Conservation (phyloP, 2,329 filamentous ascomycete genomes). For the Hypoxylon sp. region DNA sequence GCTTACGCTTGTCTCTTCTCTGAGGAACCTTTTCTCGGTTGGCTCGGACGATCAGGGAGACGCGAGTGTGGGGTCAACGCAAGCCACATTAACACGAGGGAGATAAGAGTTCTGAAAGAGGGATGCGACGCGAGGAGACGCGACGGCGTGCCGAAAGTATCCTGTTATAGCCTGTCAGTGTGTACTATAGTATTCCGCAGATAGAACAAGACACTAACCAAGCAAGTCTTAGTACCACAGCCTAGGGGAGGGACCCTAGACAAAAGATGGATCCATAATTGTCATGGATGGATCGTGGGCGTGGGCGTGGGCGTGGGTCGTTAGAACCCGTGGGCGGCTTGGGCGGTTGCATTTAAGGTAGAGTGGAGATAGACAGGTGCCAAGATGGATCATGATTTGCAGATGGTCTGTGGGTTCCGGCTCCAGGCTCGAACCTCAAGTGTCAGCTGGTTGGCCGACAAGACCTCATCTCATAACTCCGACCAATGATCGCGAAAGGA, state of each 20-base stretch:
- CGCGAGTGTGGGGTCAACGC: constrained; percentile 42
- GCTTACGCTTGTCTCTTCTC: constrained; percentile 42
- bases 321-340: constrained; percentile 43
- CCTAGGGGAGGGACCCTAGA: constrained; percentile 16
- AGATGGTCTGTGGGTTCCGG: constrained; percentile 54
- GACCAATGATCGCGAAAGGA: constrained; percentile 45
- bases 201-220: constrained; percentile 20
- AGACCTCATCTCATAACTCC: constrained; percentile 49
- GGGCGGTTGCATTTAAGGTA: constrained; percentile 50
- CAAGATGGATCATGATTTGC: constrained; percentile 57
- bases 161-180: constrained; percentile 36
- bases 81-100: constrained; percentile 51
- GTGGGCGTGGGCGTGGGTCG: constrained; percentile 28
- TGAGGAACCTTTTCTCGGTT: constrained; percentile 43
- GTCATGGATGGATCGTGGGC: constrained; percentile 41
- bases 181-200: constrained; percentile 11
- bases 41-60: constrained; percentile 38
- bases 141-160: constrained; percentile 50
- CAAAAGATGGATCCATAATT: constrained; percentile 29
- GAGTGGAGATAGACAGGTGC: constrained; percentile 46
- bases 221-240: constrained; percentile 23
- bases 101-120: constrained; percentile 47
- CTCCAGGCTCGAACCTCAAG: constrained; percentile 46
- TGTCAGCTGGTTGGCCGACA: constrained; percentile 58
- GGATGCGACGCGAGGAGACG: constrained; percentile 47